phyloP scores from a whole-genome alignment of 495 filamentous ascomycete genomes.

The Tuber umbilicatum region DNA sequence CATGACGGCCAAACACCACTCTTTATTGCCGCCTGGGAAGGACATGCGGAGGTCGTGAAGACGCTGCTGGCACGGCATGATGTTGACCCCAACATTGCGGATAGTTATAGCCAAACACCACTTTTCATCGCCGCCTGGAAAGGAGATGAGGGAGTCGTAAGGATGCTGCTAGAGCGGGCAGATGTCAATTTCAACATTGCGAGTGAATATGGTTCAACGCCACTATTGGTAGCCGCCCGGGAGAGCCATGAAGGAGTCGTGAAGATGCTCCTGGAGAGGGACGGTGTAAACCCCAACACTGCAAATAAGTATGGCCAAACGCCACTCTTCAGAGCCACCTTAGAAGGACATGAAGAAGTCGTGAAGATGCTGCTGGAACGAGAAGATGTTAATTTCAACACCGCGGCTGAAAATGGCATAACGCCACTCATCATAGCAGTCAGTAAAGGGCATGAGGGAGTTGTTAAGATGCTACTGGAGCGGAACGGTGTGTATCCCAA shows the following conservation, averaged over 20 bases:
- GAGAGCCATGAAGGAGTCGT: not conserved
- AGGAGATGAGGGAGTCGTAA: not conserved
- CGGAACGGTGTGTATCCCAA: not conserved
- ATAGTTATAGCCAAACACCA: too few species aligned
- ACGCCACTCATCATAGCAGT: not conserved
- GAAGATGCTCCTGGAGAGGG: not conserved
- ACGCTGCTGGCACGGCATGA: not conserved
- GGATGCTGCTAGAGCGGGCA: not conserved
- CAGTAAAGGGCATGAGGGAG: not conserved
- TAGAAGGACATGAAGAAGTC: not conserved
- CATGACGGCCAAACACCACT: not conserved
- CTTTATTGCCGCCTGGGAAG: not conserved
- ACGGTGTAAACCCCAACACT: not conserved
- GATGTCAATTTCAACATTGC: not conserved
- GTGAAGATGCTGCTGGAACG: not conserved
- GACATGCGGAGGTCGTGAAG: not conserved
- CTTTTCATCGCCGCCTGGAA: too few species aligned
- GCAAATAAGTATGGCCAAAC: not conserved
- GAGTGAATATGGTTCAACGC: not conserved
- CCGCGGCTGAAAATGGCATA: not conserved
- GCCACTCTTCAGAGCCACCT: not conserved
- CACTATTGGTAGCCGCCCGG: not conserved
- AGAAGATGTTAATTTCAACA: not conserved
- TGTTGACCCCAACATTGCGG: not conserved
- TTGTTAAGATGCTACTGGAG: not conserved